Evolutionary conservation across 192 early-diverging fungal genomes (phyloP).

Genomic region (Podila verticillata): DNA sequence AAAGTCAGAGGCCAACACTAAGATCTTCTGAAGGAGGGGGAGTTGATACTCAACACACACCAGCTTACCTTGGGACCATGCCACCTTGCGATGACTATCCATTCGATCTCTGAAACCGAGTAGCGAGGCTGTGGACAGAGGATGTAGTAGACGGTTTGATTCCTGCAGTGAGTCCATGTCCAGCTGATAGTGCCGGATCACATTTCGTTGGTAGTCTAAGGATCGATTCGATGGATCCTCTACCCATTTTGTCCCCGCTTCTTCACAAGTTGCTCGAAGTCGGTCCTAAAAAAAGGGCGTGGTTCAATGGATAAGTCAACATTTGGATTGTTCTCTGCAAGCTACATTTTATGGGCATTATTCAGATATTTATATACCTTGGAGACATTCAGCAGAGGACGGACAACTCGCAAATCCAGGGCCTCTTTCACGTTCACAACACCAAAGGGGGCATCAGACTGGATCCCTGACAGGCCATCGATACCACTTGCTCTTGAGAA

Average conservation of each 20-base stretch:
- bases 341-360: too few relatives aligned
- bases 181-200: slow-evolving; percentile 44
- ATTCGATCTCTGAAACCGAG: slow-evolving; percentile 54
- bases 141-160: slow-evolving; percentile 6
- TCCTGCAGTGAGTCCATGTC: slow-evolving; percentile 4
- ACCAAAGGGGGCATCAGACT: slow-evolving; percentile 26
- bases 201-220: slow-evolving; percentile 52
- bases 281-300: slow-evolving; percentile 23
- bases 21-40: background rate
- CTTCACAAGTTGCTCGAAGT: slow-evolving; percentile 44
- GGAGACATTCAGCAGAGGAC: slow-evolving; percentile 53
- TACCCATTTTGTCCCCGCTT: slow-evolving; percentile 38
- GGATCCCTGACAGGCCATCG: slow-evolving; percentile 58
- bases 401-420: slow-evolving; percentile 39
- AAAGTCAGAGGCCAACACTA: background rate
- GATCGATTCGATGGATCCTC: slow-evolving; percentile 55
- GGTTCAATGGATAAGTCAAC: background rate
- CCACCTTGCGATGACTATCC: slow-evolving; percentile 50
- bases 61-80: slow-evolving; percentile 36
- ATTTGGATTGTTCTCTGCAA: too few relatives aligned
- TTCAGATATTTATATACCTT: slow-evolving; percentile 33
- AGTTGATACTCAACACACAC: background rate
- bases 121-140: slow-evolving; percentile 40
- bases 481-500: slow-evolving; percentile 55
- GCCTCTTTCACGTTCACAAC: slow-evolving; percentile 51